Evolutionary conservation across 2,329 filamentous ascomycete genomes (phyloP).

Genomic region (Colletotrichum sidae): DNA sequence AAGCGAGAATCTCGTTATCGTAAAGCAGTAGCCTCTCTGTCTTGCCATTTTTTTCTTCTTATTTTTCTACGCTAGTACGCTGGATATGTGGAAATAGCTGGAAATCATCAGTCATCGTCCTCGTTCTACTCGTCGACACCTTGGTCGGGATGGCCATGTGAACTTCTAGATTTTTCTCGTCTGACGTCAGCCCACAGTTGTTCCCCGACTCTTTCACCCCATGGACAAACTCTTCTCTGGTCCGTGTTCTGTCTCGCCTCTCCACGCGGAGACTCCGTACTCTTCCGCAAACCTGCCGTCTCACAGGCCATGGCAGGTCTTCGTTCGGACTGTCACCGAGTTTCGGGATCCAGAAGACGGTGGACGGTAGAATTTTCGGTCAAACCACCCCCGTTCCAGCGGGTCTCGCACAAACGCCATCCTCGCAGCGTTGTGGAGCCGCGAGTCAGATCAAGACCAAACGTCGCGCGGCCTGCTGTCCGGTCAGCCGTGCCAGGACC

Average conservation of each 20-base stretch:
- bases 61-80: no score
- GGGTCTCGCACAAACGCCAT: conserved; percentile 24
- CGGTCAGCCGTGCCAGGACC: background rate
- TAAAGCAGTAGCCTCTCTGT: no score
- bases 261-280: conserved; percentile 26
- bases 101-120: background rate
- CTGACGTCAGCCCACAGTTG: conserved; percentile 18
- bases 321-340: conserved; percentile 24
- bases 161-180: conserved; percentile 15
- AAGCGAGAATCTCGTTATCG: no score
- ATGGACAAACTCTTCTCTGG: conserved; percentile 7
- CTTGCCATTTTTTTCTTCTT: no score
- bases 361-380: conserved; percentile 24
- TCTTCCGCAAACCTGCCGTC: conserved; percentile 2
- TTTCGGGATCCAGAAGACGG: conserved; percentile 24
- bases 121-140: background rate
- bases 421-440: conserved; percentile 12
- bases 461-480: conserved; percentile 6
- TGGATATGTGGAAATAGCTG: no score
- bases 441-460: conserved; percentile 17
- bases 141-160: conserved; percentile 14
- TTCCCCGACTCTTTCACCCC: conserved; percentile 8
- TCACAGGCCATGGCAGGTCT: background rate
- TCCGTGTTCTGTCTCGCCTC: conserved; percentile 11
- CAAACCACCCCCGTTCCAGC: conserved; percentile 18